Conservation (phyloP, 768 basidiomycete species). For the Suillus cothurnatus region DNA sequence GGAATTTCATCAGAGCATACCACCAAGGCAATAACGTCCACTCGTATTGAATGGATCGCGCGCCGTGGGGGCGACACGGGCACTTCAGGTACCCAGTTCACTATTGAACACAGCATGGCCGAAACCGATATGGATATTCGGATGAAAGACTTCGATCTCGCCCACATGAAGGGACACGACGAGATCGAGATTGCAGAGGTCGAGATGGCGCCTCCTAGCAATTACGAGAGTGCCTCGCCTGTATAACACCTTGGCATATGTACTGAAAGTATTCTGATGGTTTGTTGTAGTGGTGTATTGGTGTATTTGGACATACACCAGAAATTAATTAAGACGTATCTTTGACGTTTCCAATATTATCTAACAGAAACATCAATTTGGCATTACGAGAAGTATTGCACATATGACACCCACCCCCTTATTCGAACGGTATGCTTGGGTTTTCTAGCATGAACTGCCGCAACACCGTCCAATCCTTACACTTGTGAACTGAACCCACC, state of each 20-base stretch:
- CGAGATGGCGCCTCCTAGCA: neutral
- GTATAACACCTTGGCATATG: constrained; percentile 2
- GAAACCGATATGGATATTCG: constrained; percentile 22
- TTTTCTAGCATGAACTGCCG: constrained; percentile 31
- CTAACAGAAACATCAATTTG: neutral
- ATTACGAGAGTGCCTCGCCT: neutral
- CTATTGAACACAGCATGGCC: constrained; percentile 18
- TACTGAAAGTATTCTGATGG: neutral
- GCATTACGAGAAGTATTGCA: neutral
- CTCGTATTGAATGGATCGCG: constrained; percentile 26
- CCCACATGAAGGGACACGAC: neutral
- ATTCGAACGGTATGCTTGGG: constrained; percentile 27
- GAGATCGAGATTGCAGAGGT: constrained; percentile 6
- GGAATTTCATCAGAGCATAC: constrained; percentile 31
- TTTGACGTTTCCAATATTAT: constrained; percentile 3
- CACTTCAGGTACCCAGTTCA: constrained; percentile 22
- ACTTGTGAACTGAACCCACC: constrained; percentile 33
- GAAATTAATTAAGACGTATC: neutral
- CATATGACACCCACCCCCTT: neutral
- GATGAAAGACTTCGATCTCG: constrained; percentile 6
- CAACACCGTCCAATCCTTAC: constrained; percentile 37
- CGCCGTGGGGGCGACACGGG: constrained; percentile 15
- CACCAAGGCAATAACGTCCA: constrained; percentile 19
- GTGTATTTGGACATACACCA: neutral
- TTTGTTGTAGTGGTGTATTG: neutral